A percentile compares a stretch with the other conserved stretches of the same genome.
These are phyloP conservation scores for Articulospora tetracladia DNA, from an alignment of 495 filamentous ascomycete species.

Conservation along the genomic window DNA sequence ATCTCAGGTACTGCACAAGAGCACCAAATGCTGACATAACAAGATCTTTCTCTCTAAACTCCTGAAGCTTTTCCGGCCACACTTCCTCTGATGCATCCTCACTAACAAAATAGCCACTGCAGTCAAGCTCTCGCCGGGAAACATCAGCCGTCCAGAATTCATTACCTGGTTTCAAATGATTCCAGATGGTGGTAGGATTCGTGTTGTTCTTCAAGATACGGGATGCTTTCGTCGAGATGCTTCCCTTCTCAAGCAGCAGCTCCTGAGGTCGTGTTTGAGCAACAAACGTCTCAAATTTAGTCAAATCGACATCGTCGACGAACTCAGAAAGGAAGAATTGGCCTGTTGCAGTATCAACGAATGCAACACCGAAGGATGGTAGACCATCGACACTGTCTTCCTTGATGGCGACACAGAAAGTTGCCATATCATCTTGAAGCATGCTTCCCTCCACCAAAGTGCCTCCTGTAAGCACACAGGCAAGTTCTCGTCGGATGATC, in stretches of 20 bases:
- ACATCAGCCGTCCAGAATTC: conserved; percentile 92
- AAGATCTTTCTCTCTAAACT: conserved; percentile 74
- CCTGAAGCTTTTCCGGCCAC: conserved; percentile 76
- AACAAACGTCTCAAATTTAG: conserved; percentile 96
- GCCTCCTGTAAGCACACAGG: conserved; percentile 84
- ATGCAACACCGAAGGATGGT: conserved; percentile 86
- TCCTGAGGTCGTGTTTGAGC: conserved; percentile 91
- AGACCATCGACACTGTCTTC: conserved; percentile 72
- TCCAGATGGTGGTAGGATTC: conserved; percentile 90
- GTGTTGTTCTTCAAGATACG: conserved; percentile 98
- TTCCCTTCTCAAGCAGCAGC: conserved; percentile 84
- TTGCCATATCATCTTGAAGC: conserved; percentile 97
- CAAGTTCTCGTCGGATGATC: conserved; percentile 86
- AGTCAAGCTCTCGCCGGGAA: conserved; percentile 77
- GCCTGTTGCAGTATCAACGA: conserved; percentile 94
- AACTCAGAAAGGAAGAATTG: conserved; percentile 93
- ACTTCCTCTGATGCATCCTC: conserved; percentile 57
- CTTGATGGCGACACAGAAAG: conserved; percentile 95
- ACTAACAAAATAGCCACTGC: conserved; percentile 72
- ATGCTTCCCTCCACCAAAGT: conserved; percentile 94
- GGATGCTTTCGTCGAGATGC: conserved; percentile 74
- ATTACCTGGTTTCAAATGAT: conserved; percentile 78
- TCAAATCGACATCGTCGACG: conserved; percentile 87
- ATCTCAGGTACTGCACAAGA: conserved; percentile 78
- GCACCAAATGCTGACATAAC: conserved; percentile 93